Base-by-base conservation (phyloP, 768 basidiomycete genomes). In the Pisolithus microcarpus region DNA sequence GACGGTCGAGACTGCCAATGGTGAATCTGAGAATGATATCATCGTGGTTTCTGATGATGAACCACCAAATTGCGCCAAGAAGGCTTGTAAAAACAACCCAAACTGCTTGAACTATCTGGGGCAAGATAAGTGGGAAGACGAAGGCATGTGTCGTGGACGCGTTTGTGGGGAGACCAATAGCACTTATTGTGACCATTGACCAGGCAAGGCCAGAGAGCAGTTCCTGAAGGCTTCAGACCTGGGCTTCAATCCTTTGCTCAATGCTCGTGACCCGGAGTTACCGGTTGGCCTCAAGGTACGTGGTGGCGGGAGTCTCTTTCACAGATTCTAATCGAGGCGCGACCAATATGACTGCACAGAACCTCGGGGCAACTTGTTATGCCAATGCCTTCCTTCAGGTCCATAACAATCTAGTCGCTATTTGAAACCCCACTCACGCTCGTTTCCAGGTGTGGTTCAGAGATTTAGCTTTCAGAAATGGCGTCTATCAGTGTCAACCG, bases 321-420 rank as follows among this genome's bases (percentile, higher is more conserved):
- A 11, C 15, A 43, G 39, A 40, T 39, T 43, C 38, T 42, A 50
- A n/a, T 45, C 43, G 40, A 58, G 28, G 38, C 31, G 37, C 40
- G 44, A 44, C 42, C 19, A 30, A 54, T 30, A 30, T 18, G 16
- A 37, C 59, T 92, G 91, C 97, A 37, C 60, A 93, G 91, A 97
- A 98, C 65, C 79, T 98, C 18, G 95, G 95, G 4, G 94, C 94
- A 16, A 97, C 95, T 4, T 98, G 95, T 64, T 98, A 97, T 58
- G 93, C 91, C 53, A 96, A 96, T 65, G 91, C 91, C 18, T 96
- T 88, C 55, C 75, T 98, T 42, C 94, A 98, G 72, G 91, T 86
- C 58, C 36, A 62, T 60, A 31, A 26, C n/a, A 44, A 28, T 28
- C 42, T 19, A 31, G 31, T 31, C n/a, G 28, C 52, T 43, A 23